Conservation (phyloP, 1,139 yeast genomes). For the Arxiozyma bovina region DNA sequence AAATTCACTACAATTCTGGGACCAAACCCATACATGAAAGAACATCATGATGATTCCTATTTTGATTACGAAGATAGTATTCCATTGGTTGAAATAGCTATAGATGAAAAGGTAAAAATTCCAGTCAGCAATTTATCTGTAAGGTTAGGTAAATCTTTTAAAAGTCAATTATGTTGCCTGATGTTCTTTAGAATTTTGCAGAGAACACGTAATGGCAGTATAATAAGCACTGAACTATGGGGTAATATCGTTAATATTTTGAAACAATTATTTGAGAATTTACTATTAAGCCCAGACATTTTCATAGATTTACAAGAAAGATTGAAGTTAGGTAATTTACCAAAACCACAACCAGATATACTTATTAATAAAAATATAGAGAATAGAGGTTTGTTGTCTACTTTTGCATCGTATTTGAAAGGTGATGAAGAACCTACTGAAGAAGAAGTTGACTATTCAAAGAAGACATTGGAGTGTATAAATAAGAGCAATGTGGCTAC, state of each 20-base stretch:
- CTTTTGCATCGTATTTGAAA: constrained; percentile 84
- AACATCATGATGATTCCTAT: constrained; percentile 5
- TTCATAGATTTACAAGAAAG: constrained; percentile 56
- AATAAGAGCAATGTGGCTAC: constrained; percentile 50
- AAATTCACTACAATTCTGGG: constrained; percentile 50
- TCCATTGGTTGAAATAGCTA: constrained; percentile 37
- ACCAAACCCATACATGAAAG: constrained; percentile 3
- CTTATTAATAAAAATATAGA: constrained; percentile 53
- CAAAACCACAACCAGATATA: constrained; percentile 57
- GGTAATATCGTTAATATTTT: constrained; percentile 49
- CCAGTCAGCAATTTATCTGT: constrained; percentile 78
- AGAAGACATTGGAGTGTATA: constrained; percentile 69
- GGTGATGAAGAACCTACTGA: constrained; percentile 94
- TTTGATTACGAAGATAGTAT: constrained; percentile 24
- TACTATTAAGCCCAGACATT: constrained; percentile 59
- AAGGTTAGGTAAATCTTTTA: constrained; percentile 80
- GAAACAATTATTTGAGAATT: constrained; percentile 60
- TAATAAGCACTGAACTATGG: constrained; percentile 44
- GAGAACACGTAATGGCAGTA: constrained; percentile 36
- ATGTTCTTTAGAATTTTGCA: constrained; percentile 72
- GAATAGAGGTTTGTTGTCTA: constrained; percentile 69
- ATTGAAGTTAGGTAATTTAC: constrained; percentile 43
- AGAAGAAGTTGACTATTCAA: constrained; percentile 80
- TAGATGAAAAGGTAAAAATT: constrained; percentile 43
- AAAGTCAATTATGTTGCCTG: constrained; percentile 83